Conservation (phyloP, 129 eudicot genomes). For the Centrapalus pauciflorus region DNA sequence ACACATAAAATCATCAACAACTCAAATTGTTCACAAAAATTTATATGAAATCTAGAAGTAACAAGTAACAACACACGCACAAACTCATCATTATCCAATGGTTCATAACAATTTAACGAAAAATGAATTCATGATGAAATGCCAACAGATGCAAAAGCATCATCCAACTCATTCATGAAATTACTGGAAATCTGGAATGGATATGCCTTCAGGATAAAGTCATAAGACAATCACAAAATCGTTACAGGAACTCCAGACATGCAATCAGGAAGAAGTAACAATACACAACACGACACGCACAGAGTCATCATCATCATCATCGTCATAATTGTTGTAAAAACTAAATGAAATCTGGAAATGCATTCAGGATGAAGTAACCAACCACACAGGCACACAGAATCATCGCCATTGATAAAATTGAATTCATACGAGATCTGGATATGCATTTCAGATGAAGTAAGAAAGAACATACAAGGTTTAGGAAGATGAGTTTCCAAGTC, state of each 20-base stretch:
- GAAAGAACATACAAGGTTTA: conserved; percentile 71
- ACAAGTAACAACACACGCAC: not conserved
- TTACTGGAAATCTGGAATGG: no score
- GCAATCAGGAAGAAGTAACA: not conserved
- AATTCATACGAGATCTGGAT: not conserved
- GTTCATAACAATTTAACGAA: not conserved
- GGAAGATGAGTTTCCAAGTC: conserved; percentile 81
- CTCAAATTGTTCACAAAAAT: not conserved
- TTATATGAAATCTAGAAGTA: not conserved
- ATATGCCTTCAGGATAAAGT: no score
- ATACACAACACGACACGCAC: conserved; percentile 38
- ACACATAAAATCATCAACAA: not conserved
- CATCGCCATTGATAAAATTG: not conserved
- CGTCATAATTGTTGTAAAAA: not conserved
- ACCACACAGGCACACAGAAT: not conserved
- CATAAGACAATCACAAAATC: no score
- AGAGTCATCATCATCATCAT: not conserved
- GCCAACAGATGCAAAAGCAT: not conserved
- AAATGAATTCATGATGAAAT: not conserved
- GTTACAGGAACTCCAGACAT: not conserved
- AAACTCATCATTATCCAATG: not conserved
- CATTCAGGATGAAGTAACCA: not conserved
- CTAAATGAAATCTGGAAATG: not conserved
- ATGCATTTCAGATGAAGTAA: not conserved
- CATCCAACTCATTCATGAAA: no score